Evolutionary conservation across 768 basidiomycete species (phyloP).

Genomic region (Dacryopinax spathularia): DNA sequence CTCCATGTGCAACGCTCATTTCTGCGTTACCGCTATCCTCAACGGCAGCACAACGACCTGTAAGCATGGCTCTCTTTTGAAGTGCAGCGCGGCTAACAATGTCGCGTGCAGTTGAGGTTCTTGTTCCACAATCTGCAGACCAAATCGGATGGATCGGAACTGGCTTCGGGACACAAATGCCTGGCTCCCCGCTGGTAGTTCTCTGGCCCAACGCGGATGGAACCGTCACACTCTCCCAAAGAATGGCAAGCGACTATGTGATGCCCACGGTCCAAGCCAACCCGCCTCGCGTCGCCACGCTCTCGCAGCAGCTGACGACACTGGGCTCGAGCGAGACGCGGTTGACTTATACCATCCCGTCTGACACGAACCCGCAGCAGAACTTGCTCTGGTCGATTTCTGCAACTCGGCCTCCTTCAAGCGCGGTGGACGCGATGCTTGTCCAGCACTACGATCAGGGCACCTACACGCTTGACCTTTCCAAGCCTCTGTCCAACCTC

Average conservation of each 20-base stretch:
- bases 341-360: conserved; percentile 17
- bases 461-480: conserved; percentile 33
- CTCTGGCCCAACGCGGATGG: conserved; percentile 56
- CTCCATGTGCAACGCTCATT: not conserved
- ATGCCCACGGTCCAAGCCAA: conserved; percentile 43
- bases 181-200: conserved; percentile 42
- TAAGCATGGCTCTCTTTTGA: not conserved
- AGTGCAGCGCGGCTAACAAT: not conserved
- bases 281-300: conserved; percentile 40
- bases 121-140: not conserved
- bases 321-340: conserved; percentile 21
- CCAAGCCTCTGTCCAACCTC: conserved; percentile 23
- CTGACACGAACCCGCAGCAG: conserved; percentile 22
- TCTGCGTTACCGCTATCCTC: not conserved
- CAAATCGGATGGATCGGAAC: conserved; percentile 1
- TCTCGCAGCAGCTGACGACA: conserved; percentile 26
- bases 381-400: conserved; percentile 49
- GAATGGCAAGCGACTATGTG: conserved; percentile 35
- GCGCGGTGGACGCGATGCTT: conserved; percentile 33
- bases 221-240: conserved; percentile 50
- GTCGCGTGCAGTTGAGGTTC: not conserved
- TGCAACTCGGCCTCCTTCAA: conserved; percentile 33
- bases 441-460: conserved; percentile 36
- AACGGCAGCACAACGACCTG: not conserved
- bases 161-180: conserved; percentile 12